A percentile compares a stretch with the other conserved stretches of the same genome.
Conservation (phyloP, 441 rosid species). For the Populus trichocarpa region DNA sequence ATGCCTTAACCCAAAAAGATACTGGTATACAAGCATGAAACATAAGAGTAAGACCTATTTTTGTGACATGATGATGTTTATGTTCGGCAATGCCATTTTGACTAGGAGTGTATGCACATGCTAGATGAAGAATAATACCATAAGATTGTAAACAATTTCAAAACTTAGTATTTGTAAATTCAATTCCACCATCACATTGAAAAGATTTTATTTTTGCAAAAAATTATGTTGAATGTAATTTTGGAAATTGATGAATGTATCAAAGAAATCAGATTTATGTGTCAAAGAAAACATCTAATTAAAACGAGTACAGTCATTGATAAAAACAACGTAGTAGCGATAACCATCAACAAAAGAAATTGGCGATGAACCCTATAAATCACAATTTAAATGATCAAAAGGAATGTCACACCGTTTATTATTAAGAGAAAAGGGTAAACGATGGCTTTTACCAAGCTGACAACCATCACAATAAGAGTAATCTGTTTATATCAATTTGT, state of each 20-base stretch:
- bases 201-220: neutral
- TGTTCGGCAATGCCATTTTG: neutral
- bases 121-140: neutral
- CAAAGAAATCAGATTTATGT: neutral
- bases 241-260: neutral
- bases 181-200: too few species aligned
- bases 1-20: neutral
- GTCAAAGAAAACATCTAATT: slow-evolving; percentile 7
- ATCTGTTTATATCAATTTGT: too few species aligned
- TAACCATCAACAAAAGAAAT: neutral
- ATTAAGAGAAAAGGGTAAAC: too few species aligned
- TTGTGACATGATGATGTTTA: neutral
- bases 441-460: too few species aligned
- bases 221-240: neutral
- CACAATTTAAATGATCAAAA: slow-evolving; percentile 1
- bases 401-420: neutral
- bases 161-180: neutral
- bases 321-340: neutral
- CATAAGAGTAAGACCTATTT: neutral
- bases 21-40: neutral
- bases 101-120: neutral
- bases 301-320: slow-evolving; percentile 4
- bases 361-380: too few species aligned
- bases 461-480: too few species aligned
- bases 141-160: neutral